Percentiles rank a stretch among this genome's conserved stretches.
Evolutionary conservation across 441 rosid genomes (phyloP).

Genomic region (Euphorbia corollata): DNA sequence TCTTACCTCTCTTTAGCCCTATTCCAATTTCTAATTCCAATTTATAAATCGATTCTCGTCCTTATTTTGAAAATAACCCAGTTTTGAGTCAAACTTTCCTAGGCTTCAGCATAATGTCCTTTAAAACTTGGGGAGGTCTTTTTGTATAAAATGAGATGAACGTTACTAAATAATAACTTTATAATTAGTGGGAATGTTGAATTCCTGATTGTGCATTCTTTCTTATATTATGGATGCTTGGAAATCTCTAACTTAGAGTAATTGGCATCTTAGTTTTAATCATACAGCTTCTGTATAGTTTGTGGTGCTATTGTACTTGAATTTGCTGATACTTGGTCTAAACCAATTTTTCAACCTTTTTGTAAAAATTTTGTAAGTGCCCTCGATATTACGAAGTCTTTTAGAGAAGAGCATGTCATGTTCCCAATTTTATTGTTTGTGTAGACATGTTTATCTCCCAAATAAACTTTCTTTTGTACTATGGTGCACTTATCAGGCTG

Average conservation of each 20-base stretch:
- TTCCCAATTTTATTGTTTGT: not conserved
- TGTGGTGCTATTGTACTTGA: not conserved
- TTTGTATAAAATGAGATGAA: not conserved
- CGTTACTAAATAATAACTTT: not conserved
- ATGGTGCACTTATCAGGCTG: not conserved
- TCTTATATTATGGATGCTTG: not conserved
- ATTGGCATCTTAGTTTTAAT: not conserved
- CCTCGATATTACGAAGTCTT: not conserved
- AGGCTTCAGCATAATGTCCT: not conserved
- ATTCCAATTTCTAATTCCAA: too few relatives aligned
- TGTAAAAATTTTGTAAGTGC: not conserved
- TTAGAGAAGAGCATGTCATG: not conserved
- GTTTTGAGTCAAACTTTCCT: not conserved
- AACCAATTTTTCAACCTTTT: not conserved
- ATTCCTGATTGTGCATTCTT: not conserved
- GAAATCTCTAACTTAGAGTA: not conserved
- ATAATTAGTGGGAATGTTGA: not conserved
- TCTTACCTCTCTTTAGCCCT: too few relatives aligned
- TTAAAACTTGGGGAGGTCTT: not conserved
- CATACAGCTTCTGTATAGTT: not conserved
- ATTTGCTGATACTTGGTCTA: not conserved
- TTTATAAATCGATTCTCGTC: too few relatives aligned
- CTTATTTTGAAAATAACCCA: not conserved
- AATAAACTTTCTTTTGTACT: not conserved
- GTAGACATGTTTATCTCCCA: not conserved